Base-by-base conservation (phyloP, 2,329 filamentous ascomycete genomes). In the Conoideocrella luteorostrata region DNA sequence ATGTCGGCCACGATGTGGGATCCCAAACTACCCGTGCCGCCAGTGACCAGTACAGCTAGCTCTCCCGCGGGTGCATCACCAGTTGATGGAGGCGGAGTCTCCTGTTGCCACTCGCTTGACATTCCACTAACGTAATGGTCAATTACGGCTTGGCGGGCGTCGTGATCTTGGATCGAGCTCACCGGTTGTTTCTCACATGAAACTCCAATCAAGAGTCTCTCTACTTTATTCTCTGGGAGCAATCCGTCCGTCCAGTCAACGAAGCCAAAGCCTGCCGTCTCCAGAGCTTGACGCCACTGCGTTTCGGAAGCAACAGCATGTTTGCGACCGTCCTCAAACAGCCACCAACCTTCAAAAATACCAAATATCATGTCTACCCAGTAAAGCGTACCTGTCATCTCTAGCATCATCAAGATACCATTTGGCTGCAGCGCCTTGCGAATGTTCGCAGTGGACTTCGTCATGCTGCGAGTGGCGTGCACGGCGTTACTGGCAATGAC, bases 261-360 rank as follows among this genome's bases (percentile, higher is more conserved):
- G 30, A 47, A 36, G 1, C 35, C 39, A 12, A 50, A 56, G 1
- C 54, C 54, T 0, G 46, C 48, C 4, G 37, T 24, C 12, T 39
- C 32, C 21, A 54, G 26, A 7, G 41, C 43, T n/a, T 11, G 22
- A 36, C 48, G 21, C 50, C 51, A 53, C 9, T 18, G 15, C 15
- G 20, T n/a, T 22, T 50, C 50, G 1, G 30, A 26, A 2, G 28
- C 29, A 7, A 53, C 10, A 7, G 47, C 50, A 13, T 52, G 41
- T 2, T n/a, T 20, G 1, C 48, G 38, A 10, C 41, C 48, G 33
- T 52, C 50, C 15, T 52, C 41, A 35, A 51, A 61, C 1, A 58
- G 43, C 62, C 62, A 64, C 63, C 62, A 66, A 2, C 63, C 63
- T 9, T 65, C 63, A 0, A 66, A 47, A 3, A 61, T 46, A 2